Conservation (phyloP, 805 yeast species). For the Cyberlindnera saturnus region DNA sequence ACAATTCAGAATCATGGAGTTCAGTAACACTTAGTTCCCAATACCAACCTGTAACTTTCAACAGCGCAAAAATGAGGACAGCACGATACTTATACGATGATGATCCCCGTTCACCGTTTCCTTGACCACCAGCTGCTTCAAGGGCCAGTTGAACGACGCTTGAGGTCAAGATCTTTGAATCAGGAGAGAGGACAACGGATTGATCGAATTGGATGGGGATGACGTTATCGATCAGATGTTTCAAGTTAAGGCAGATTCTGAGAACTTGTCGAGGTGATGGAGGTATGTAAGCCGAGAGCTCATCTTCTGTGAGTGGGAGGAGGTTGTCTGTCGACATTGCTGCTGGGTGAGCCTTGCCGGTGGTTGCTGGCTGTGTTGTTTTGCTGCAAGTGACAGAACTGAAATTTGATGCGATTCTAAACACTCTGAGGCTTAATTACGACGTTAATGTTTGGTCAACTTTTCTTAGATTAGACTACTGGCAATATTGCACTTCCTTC, state of each 20-base stretch:
- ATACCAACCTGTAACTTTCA: slow-evolving; percentile 80
- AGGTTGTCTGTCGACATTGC: slow-evolving; percentile 7
- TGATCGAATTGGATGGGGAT: slow-evolving; percentile 60
- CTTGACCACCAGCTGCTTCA: slow-evolving; percentile 78
- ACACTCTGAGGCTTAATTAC: no score
- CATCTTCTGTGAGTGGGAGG: slow-evolving; percentile 19
- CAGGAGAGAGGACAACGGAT: slow-evolving; percentile 43
- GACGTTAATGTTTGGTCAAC: no score
- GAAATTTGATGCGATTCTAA: slow-evolving; percentile 1
- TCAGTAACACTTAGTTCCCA: slow-evolving; percentile 51
- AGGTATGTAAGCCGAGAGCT: slow-evolving; percentile 13
- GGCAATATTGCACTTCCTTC: slow-evolving; percentile 17
- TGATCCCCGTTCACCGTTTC: slow-evolving; percentile 48
- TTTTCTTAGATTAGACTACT: no score
- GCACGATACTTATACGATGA: slow-evolving; percentile 61
- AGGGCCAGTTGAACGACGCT: slow-evolving; percentile 54
- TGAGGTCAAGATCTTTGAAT: slow-evolving; percentile 53
- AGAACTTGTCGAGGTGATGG: slow-evolving; percentile 66
- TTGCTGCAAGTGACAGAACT: not conserved
- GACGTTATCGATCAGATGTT: slow-evolving; percentile 62
- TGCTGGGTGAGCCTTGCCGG: no score
- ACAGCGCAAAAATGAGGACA: slow-evolving; percentile 59
- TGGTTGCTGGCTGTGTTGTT: no score
- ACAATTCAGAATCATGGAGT: slow-evolving; percentile 62
- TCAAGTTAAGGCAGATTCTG: slow-evolving; percentile 67